Conservation (phyloP, 441 rosid genomes). For the Aquilaria agallochum region DNA sequence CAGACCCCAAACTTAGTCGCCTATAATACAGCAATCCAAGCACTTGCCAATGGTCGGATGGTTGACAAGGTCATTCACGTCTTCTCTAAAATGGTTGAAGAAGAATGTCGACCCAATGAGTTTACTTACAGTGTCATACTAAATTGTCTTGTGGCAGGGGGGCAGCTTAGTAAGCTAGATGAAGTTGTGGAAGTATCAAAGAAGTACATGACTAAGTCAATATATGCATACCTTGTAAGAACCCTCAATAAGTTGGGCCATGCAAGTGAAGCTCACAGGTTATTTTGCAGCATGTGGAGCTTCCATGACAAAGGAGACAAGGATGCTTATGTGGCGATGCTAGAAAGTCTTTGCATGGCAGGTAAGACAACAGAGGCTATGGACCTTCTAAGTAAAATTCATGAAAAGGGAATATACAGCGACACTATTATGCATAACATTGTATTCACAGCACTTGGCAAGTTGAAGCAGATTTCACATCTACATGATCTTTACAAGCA, state of each 20-base stretch:
- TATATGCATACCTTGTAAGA: slow-evolving; percentile 72
- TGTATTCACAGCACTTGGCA: slow-evolving; percentile 71
- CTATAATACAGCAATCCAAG: slow-evolving; percentile 80
- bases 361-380: slow-evolving; percentile 85
- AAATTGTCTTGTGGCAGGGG: slow-evolving; percentile 63
- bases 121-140: slow-evolving; percentile 69
- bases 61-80: slow-evolving; percentile 55
- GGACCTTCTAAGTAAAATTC: slow-evolving; percentile 65
- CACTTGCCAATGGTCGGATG: slow-evolving; percentile 58
- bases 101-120: slow-evolving; percentile 66
- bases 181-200: slow-evolving; percentile 65
- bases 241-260: slow-evolving; percentile 73
- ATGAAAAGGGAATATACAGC: slow-evolving; percentile 62
- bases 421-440: slow-evolving; percentile 79
- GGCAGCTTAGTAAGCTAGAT: slow-evolving; percentile 72
- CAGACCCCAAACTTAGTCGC: slow-evolving; percentile 54
- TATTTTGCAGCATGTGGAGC: slow-evolving; percentile 94
- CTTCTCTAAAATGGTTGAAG: slow-evolving; percentile 73
- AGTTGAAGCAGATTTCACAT: slow-evolving; percentile 63
- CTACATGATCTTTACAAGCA: slow-evolving; percentile 68
- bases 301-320: slow-evolving; percentile 76
- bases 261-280: slow-evolving; percentile 79
- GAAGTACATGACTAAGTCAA: slow-evolving; percentile 62
- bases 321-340: slow-evolving; percentile 65
- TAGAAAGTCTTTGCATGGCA: slow-evolving; percentile 70